phyloP scores from a whole-genome alignment of 2,329 filamentous ascomycete species.

The Ascochyta pisi region DNA sequence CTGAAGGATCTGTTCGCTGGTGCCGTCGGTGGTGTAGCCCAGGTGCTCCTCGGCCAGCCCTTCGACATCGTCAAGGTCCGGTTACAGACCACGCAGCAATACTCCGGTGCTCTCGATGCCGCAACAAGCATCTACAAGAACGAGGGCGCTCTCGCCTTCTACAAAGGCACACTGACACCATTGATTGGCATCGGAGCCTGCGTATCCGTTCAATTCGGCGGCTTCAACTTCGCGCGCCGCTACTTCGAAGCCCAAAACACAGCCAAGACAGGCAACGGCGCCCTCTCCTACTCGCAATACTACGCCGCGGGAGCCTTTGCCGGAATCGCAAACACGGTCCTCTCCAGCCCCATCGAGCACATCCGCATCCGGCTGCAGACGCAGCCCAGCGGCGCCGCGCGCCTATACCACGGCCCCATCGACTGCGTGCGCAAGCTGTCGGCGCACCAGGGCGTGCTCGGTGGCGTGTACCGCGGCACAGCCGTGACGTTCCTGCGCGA shows the following conservation, averaged over 20 bases:
- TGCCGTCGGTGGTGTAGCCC: slow-evolving; percentile 88
- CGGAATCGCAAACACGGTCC: slow-evolving; percentile 84
- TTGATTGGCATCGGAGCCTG: slow-evolving; percentile 96
- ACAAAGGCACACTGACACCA: slow-evolving; percentile 96
- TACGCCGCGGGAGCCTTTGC: slow-evolving; percentile 91
- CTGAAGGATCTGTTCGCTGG: slow-evolving; percentile 91
- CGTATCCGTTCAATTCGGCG: slow-evolving; percentile 96
- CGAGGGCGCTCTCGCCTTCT: slow-evolving; percentile 91
- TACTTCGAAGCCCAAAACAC: slow-evolving; percentile 79
- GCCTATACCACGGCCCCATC: slow-evolving; percentile 81
- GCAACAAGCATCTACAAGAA: slow-evolving; percentile 84
- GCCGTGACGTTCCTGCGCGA: slow-evolving; percentile 86
- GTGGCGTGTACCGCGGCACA: slow-evolving; percentile 85
- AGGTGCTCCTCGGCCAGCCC: slow-evolving; percentile 83
- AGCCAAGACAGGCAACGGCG: slow-evolving; percentile 49
- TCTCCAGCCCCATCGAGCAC: slow-evolving; percentile 95
- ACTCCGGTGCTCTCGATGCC: slow-evolving; percentile 79
- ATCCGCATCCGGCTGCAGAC: slow-evolving; percentile 95
- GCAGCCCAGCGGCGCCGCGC: slow-evolving; percentile 83
- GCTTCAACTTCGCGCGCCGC: slow-evolving; percentile 90
- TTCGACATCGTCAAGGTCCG: slow-evolving; percentile 85
- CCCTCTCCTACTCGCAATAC: slow-evolving; percentile 83
- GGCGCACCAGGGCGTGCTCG: slow-evolving; percentile 69
- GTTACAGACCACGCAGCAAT: slow-evolving; percentile 85
- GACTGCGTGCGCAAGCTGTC: slow-evolving; percentile 91